Evolutionary conservation across 768 basidiomycete species (phyloP), one percentile per base, ranked within the genome.

Genomic region (Roridomyces roridus): DNA sequence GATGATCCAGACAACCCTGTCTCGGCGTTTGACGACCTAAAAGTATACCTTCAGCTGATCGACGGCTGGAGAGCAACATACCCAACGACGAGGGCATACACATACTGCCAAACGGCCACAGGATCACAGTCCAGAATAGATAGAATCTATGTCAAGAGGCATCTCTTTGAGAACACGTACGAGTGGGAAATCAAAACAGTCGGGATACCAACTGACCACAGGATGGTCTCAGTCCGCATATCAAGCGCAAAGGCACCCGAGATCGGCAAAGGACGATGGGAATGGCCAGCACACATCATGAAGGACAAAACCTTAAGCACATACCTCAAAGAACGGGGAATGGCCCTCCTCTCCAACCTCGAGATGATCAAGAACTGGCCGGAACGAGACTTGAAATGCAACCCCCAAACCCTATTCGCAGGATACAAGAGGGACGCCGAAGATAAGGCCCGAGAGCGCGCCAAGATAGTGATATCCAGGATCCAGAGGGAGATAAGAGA

Each of bases 1-100:
- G 3, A 12, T 0, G 75, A 80, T 31, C 18, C 45, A 0, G 11
- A 44, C 6, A 15, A n/a, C 0, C 58, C 70, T 1, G 46, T 52
- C 0, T 28, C 57, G 1, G 60, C 56, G 1, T 60, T 79, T 0
- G 51, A 55, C 1, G 26, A 60, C 0, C 51, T 77, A 0, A 72
- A 69, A 47, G 10, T 20, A 0, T 18, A 8, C 2, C 51, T 72
- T 0, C 3, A 60, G 0, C 29, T 78, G 0, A 17, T 20, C 0
- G 76, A 78, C 53, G 72, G 77, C 1, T 80, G 77, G 75, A 25
- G 74, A 37, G 15, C 43, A 0, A 61, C 59, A 10, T 59, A 64
- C 65, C 70, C 72, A 0, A 43, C 57, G 0, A 57, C 28, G 2
- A 55, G 39, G 11, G 54, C 18, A 5, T 78, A 65, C 49, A 72